Conservation (phyloP, 768 basidiomycete species). For the Calocybe gangraenosa region DNA sequence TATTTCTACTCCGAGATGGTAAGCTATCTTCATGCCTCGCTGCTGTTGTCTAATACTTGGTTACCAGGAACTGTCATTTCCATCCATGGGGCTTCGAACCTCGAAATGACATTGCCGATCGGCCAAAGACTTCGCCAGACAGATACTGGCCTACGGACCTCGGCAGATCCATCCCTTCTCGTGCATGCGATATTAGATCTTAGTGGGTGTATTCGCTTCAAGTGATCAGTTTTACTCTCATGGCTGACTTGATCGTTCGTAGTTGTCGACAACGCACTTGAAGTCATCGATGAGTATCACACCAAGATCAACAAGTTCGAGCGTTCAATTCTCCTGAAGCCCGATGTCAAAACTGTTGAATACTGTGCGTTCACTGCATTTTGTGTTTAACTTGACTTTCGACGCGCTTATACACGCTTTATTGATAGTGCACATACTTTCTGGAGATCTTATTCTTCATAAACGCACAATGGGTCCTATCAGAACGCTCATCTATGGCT, state of each 20-base stretch:
- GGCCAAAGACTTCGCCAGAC: slow-evolving; percentile 47
- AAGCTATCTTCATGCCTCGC: slow-evolving; percentile 2
- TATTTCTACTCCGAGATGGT: slow-evolving; percentile 63
- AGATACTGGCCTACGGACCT: slow-evolving; percentile 57
- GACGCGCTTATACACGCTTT: neutral
- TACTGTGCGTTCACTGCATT: slow-evolving; percentile 37
- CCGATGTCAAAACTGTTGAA: slow-evolving; percentile 58
- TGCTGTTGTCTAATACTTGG: neutral
- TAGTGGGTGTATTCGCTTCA: slow-evolving; percentile 25
- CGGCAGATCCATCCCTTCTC: slow-evolving; percentile 65
- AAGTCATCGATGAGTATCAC: slow-evolving; percentile 68
- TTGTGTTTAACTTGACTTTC: neutral
- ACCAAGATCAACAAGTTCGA: slow-evolving; percentile 60
- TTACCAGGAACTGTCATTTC: slow-evolving; percentile 54
- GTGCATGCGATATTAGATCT: slow-evolving; percentile 67
- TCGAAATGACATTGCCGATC: slow-evolving; percentile 52
- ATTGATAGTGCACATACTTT: slow-evolving; percentile 66
- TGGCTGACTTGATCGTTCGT: neutral
- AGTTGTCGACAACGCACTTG: slow-evolving; percentile 68
- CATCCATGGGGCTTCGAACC: slow-evolving; percentile 40
- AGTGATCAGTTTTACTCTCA: no score
- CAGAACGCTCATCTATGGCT: slow-evolving; percentile 62
- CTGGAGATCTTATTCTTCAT: slow-evolving; percentile 69
- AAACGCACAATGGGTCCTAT: slow-evolving; percentile 73
- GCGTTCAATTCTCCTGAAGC: slow-evolving; percentile 51